Base-by-base conservation (phyloP, 805 yeast genomes). In the Hanseniaspora pseudoguilliermondii region DNA sequence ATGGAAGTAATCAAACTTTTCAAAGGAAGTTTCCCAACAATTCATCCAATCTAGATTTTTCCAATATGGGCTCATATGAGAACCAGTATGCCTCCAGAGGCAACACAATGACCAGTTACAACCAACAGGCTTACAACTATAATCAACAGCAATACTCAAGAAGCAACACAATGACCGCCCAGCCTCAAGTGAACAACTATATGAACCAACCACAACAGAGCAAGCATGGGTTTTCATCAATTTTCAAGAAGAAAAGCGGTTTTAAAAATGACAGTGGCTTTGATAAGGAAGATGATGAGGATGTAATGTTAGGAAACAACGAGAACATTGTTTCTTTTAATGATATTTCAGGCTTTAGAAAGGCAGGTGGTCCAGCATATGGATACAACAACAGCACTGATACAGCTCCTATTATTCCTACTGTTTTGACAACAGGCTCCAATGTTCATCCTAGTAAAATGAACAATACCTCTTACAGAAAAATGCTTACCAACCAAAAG, bases 351-450 rank as follows among this genome's bases (percentile, higher is more conserved):
- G 82, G 82, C 49, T 68, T 82, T 1, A 71, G 83, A 51, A 86
- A 82, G 60, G 75, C 84, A 41, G 86, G 86, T 5, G 78, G 86
- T 44, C 69, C 68, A 36, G 65, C 65, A 35, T 83, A 83, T 63
- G 83, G 83, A 3, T 71, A 75, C 20, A 71, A 74, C 50, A 58
- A 69, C 44, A 50, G 65, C 42, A 66, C 72, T 55, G 87, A 83
- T 59, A 75, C 90, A 0, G 75, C 87, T 0, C 90, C 93, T 9
- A 80, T 83, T 59, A 84, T 86, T 41, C 95, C 95, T 7, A 84
- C 88, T 0, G 55, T 85, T 3, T 72, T 78, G 5, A 49, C 57
- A 1, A 68, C 76, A 0, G 64, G 62, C 3, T 60, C 67, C 29
- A 21, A 57, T 3, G 53, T 57, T 49, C 66, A 65, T 29, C 58